Evolutionary conservation across 805 yeast genomes (phyloP).

Genomic region (Saccharomycopsis fibuligera): DNA sequence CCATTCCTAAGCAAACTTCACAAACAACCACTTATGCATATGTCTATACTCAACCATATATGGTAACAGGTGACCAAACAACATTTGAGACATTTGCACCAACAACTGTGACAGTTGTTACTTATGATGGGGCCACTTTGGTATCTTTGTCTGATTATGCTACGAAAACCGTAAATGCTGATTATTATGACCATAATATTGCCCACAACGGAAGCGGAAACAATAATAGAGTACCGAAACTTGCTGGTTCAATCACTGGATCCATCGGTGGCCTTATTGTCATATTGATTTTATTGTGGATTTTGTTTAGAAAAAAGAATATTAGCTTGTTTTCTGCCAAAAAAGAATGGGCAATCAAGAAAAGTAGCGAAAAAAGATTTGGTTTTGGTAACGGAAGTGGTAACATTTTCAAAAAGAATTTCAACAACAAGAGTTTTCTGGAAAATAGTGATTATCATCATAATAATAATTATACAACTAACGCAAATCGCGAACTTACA

Average conservation of each 20-base stretch:
- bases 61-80: conserved; percentile 9
- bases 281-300: conserved; percentile 2
- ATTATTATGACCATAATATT: conserved; percentile 8
- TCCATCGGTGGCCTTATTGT: conserved; percentile 11
- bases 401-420: neutral
- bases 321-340: too few relatives aligned
- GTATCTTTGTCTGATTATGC: conserved; percentile 14
- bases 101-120: conserved; percentile 20
- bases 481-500: too few relatives aligned
- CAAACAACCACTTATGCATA: conserved; percentile 16
- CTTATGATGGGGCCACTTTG: conserved; percentile 10
- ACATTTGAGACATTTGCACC: conserved; percentile 14
- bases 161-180: conserved; percentile 14
- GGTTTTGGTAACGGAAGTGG: neutral
- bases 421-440: neutral
- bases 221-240: neutral
- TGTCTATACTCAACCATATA: conserved; percentile 21
- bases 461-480: neutral
- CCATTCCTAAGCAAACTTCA: neutral
- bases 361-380: neutral
- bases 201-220: neutral
- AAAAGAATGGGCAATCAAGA: neutral
- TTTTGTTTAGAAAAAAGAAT: conserved; percentile 1
- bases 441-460: neutral
- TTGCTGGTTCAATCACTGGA: conserved; percentile 20